A percentile compares a stretch with the other conserved stretches of the same genome.
Evolutionary conservation across 352 stramenopile genomes (phyloP).

Genomic region (Phytophthora foliorum): DNA sequence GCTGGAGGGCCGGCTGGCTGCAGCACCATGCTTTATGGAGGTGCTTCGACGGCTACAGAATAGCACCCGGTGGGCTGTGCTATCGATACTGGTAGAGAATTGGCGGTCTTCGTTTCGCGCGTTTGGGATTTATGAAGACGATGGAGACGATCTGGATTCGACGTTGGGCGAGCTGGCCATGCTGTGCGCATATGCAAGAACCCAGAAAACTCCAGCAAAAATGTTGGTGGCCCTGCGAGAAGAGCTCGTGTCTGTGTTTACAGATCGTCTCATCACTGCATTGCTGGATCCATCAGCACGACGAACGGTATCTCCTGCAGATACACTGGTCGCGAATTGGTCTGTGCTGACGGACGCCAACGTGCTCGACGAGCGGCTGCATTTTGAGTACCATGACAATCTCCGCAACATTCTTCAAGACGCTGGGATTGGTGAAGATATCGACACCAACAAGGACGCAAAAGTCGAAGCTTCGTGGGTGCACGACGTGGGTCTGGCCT

Average conservation of each 20-base stretch:
- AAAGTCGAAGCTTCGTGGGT: constrained; percentile 45
- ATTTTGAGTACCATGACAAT: constrained; percentile 68
- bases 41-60: constrained; percentile 49
- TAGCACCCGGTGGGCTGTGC: constrained; percentile 32
- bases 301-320: constrained; percentile 7
- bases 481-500: constrained; percentile 70
- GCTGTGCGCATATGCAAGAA: constrained; percentile 56
- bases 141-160: constrained; percentile 24
- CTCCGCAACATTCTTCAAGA: constrained; percentile 58
- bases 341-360: constrained; percentile 35
- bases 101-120: constrained; percentile 45
- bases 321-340: constrained; percentile 39
- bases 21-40: constrained; percentile 41
- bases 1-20: constrained; percentile 64
- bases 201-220: constrained; percentile 26
- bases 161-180: constrained; percentile 52
- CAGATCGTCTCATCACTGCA: constrained; percentile 42
- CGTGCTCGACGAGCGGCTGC: constrained; percentile 46
- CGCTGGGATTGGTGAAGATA: constrained; percentile 36
- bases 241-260: constrained; percentile 64
- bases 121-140: constrained; percentile 9
- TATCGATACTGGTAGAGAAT: constrained; percentile 53
- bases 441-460: constrained; percentile 18
- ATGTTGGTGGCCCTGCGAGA: constrained; percentile 59
- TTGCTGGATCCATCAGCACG: constrained; percentile 41